Evolutionary conservation across 2,329 filamentous ascomycete species (phyloP).

Genomic region (Cercospora janseana): DNA sequence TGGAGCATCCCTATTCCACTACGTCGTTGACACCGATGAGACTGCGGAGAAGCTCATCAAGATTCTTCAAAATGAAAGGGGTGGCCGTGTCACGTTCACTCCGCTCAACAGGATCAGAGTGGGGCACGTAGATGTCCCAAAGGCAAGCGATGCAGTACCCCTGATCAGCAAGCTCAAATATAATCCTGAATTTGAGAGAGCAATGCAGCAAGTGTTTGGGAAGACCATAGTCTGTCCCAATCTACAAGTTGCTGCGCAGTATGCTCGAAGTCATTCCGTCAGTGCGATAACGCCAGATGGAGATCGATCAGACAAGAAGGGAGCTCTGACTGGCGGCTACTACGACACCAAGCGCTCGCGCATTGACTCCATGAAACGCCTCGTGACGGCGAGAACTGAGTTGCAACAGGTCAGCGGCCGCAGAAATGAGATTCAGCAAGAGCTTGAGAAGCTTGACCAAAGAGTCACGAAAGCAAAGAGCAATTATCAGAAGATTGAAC

Average conservation of each 20-base stretch:
- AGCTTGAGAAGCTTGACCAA: constrained; percentile 79
- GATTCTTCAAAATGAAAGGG: constrained; percentile 72
- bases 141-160: constrained; percentile 81
- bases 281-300: constrained; percentile 93
- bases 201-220: constrained; percentile 92
- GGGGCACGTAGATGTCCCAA: constrained; percentile 71
- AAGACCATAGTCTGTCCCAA: constrained; percentile 93
- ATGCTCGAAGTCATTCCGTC: constrained; percentile 85
- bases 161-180: constrained; percentile 82
- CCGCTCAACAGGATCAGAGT: constrained; percentile 79
- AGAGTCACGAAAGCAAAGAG: constrained; percentile 84
- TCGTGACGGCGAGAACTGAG: constrained; percentile 71
- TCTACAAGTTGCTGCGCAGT: constrained; percentile 80
- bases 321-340: constrained; percentile 91
- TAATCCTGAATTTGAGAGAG: constrained; percentile 72
- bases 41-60: constrained; percentile 82
- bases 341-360: constrained; percentile 83
- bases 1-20: constrained; percentile 89
- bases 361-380: constrained; percentile 75
- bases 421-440: constrained; percentile 62
- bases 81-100: constrained; percentile 91
- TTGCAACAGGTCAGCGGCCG: constrained; percentile 66
- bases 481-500: constrained; percentile 77
- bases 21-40: constrained; percentile 87
- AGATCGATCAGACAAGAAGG: constrained; percentile 91